These are phyloP conservation scores for Sicyos baderoa DNA, from an alignment of 306 rosid genomes.

Conservation along the genomic window DNA sequence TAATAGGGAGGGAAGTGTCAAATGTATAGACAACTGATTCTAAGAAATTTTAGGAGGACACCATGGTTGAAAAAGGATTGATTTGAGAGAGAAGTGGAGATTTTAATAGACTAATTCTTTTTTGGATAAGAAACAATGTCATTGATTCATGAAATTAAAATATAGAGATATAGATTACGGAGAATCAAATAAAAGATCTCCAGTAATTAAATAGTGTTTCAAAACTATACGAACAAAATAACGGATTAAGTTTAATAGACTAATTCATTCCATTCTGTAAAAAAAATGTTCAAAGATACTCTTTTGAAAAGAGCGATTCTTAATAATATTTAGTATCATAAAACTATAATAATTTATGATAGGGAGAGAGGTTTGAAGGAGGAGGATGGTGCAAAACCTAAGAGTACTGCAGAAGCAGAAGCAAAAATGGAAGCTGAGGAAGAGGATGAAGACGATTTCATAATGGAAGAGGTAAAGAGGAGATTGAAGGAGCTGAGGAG, in stretches of 20 bases:
- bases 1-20: background rate
- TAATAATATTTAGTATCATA: no score
- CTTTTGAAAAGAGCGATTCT: background rate
- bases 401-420: constrained; percentile 43
- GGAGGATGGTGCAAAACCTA: background rate
- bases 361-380: background rate
- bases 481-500: constrained; percentile 87
- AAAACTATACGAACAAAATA: no score
- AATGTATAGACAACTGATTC: no score
- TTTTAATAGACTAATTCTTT: no score
- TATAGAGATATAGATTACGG: no score
- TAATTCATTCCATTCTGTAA: background rate
- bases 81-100: background rate
- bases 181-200: no score
- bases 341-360: background rate
- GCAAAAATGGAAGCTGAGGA: constrained; percentile 70
- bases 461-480: constrained; percentile 78
- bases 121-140: no score
- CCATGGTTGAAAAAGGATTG: background rate
- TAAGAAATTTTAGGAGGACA: background rate
- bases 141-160: no score
- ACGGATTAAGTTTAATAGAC: no score
- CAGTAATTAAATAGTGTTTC: no score
- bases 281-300: background rate
- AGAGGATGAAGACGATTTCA: constrained; percentile 77